These are phyloP conservation scores for Paramarasmius palmivorus DNA, from an alignment of 1,284 basidiomycete species.

Conservation along the genomic window DNA sequence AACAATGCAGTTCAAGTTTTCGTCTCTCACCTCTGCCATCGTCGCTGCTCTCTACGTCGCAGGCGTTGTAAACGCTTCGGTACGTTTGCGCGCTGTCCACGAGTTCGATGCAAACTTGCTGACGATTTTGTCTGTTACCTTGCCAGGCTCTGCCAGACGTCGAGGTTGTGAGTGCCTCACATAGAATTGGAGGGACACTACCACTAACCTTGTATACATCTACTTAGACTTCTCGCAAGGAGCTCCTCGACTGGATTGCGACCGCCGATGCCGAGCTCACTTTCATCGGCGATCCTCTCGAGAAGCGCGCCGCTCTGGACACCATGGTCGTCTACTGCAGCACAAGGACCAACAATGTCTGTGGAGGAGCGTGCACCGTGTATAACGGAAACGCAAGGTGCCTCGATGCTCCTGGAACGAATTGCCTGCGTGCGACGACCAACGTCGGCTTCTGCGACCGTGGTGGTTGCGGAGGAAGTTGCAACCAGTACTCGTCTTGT, in stretches of 20 bases:
- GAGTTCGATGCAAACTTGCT: not conserved
- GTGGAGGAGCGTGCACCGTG: conserved; percentile 25
- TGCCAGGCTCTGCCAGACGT: not conserved
- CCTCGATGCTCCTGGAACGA: conserved; percentile 23
- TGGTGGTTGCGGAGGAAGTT: conserved; percentile 21
- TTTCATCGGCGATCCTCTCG: conserved; percentile 21
- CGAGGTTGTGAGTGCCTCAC: not conserved
- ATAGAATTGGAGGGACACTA: not conserved
- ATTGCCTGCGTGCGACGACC: conserved; percentile 25
- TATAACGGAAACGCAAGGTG: conserved; percentile 23
- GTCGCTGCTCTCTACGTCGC: not conserved
- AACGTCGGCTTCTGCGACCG: conserved; percentile 27
- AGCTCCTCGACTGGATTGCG: conserved; percentile 19
- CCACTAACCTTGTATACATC: not conserved
- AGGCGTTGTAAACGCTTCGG: not conserved
- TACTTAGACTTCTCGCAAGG: not conserved
- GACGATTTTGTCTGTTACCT: not conserved
- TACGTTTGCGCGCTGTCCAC: not conserved
- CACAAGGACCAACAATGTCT: conserved; percentile 15
- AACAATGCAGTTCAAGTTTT: not conserved
- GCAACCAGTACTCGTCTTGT: conserved; percentile 22
- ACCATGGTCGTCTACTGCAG: conserved; percentile 26
- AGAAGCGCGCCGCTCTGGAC: conserved; percentile 13
- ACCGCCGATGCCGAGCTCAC: conserved; percentile 26
- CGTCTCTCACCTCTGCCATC: not conserved